A percentile compares a stretch with the other conserved stretches of the same genome.
These are phyloP conservation scores for Prunus mume DNA, from an alignment of 306 rosid genomes.

Conservation along the genomic window DNA sequence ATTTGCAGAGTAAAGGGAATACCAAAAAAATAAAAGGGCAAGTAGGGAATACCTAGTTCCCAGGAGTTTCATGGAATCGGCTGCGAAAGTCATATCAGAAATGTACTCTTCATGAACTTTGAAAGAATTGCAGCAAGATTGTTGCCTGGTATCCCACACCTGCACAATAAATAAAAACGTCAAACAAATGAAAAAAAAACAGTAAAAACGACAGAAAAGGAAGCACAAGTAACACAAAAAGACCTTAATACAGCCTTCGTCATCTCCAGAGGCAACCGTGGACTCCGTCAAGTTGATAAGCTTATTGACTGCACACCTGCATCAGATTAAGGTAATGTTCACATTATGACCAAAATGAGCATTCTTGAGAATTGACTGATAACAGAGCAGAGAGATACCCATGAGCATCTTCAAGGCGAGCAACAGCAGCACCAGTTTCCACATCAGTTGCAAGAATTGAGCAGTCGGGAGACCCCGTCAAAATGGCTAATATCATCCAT, in stretches of 20 bases:
- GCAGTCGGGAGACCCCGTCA: constrained; percentile 84
- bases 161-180: constrained; percentile 15
- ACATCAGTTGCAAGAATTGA: constrained; percentile 81
- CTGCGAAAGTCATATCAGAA: constrained; percentile 74
- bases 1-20: background rate
- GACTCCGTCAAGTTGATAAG: constrained; percentile 67
- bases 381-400: constrained; percentile 32
- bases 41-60: constrained; percentile 64
- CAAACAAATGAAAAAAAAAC: background rate
- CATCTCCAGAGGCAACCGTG: constrained; percentile 88
- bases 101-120: constrained; percentile 69
- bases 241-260: constrained; percentile 83
- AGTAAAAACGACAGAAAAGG: constrained; percentile 1
- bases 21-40: background rate
- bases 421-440: constrained; percentile 78
- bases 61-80: constrained; percentile 76
- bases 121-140: constrained; percentile 73
- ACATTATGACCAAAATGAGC: background rate
- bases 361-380: background rate
- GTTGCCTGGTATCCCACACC: constrained; percentile 95
- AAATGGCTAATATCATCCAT: constrained; percentile 44
- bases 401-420: constrained; percentile 73
- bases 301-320: constrained; percentile 71
- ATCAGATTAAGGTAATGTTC: background rate
- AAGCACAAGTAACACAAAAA: constrained; percentile 11